A percentile compares a stretch with the other conserved stretches of the same genome.
These are phyloP conservation scores for Nannochloropsis granulata DNA, from an alignment of 108 stramenopile genomes.

Conservation along the genomic window DNA sequence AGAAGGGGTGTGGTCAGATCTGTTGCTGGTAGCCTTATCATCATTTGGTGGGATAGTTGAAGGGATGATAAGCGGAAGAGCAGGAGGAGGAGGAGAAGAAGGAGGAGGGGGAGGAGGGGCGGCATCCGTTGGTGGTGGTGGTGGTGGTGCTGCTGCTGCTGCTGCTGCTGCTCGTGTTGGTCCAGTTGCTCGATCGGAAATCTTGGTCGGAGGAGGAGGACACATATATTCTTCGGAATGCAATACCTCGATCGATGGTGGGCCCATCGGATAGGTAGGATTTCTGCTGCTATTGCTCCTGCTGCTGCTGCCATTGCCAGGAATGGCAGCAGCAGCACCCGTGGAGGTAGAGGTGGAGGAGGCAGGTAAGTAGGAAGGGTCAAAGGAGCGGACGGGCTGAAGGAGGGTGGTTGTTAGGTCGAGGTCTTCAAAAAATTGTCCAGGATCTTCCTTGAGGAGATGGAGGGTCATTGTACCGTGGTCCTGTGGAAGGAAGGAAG, in stretches of 20 bases:
- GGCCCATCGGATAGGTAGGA: not conserved
- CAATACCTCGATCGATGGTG: not conserved
- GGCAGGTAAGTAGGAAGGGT: not conserved
- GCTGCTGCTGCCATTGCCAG: too few relatives aligned
- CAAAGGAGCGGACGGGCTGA: slow-evolving; percentile 1
- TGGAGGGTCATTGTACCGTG: slow-evolving; percentile 38
- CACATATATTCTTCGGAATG: not conserved
- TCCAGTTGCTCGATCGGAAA: too few relatives aligned
- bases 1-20: too few relatives aligned
- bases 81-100: not conserved
- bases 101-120: not conserved
- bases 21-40: too few relatives aligned
- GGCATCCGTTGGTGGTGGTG: not conserved
- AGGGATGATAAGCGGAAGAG: too few relatives aligned
- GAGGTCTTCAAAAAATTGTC: slow-evolving; percentile 29
- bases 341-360: not conserved
- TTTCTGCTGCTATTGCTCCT: not conserved
- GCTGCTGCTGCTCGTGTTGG: too few relatives aligned
- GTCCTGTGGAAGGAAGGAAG: slow-evolving; percentile 24
- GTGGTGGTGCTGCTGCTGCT: not conserved
- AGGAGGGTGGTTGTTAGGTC: slow-evolving; percentile 34
- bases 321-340: not conserved
- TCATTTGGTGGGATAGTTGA: too few relatives aligned
- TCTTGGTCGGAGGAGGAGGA: too few relatives aligned
- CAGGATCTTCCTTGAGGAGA: slow-evolving; percentile 31